A percentile compares a stretch with the other conserved stretches of the same genome.
These are phyloP conservation scores for Boletus coccyginus DNA, from an alignment of 768 basidiomycete species.

Conservation along the genomic window DNA sequence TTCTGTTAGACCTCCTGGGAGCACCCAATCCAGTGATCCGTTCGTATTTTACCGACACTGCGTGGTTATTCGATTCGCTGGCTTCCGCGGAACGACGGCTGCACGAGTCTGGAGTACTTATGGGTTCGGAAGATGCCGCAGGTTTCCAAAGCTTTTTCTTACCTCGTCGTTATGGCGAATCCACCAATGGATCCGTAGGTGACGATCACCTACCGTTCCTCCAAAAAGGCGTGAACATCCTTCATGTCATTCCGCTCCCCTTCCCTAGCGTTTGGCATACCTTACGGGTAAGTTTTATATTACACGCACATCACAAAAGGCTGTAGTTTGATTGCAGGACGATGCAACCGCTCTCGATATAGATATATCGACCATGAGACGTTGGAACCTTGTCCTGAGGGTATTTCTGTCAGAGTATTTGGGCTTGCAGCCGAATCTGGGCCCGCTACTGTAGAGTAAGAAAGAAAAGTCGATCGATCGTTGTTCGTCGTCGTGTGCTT, in stretches of 20 bases:
- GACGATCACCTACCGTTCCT: slow-evolving; percentile 97
- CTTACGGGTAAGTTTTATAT: slow-evolving; percentile 48
- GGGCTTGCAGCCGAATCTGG: slow-evolving; percentile 53
- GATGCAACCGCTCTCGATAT: slow-evolving; percentile 84
- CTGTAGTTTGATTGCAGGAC: slow-evolving; percentile 53
- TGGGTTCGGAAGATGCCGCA: slow-evolving; percentile 39
- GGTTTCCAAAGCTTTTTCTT: slow-evolving; percentile 67
- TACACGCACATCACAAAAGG: background rate
- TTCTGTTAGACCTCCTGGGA: slow-evolving; percentile 93
- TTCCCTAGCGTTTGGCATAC: slow-evolving; percentile 94
- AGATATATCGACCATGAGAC: slow-evolving; percentile 78
- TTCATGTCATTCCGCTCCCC: slow-evolving; percentile 87
- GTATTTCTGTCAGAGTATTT: slow-evolving; percentile 92
- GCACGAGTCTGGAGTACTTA: slow-evolving; percentile 60
- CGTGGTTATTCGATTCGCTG: slow-evolving; percentile 88
- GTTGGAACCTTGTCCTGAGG: slow-evolving; percentile 87
- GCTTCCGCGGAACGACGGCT: slow-evolving; percentile 69
- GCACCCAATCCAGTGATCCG: slow-evolving; percentile 69
- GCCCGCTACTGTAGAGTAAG: slow-evolving; percentile 16
- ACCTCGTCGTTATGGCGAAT: slow-evolving; percentile 38
- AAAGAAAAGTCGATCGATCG: no score
- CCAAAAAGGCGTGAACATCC: slow-evolving; percentile 72
- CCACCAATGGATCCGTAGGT: slow-evolving; percentile 60
- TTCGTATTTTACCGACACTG: slow-evolving; percentile 84
- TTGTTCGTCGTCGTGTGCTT: no score